phyloP scores from a whole-genome alignment of 108 stramenopile genomes.

The Skeletonema menzelii region DNA sequence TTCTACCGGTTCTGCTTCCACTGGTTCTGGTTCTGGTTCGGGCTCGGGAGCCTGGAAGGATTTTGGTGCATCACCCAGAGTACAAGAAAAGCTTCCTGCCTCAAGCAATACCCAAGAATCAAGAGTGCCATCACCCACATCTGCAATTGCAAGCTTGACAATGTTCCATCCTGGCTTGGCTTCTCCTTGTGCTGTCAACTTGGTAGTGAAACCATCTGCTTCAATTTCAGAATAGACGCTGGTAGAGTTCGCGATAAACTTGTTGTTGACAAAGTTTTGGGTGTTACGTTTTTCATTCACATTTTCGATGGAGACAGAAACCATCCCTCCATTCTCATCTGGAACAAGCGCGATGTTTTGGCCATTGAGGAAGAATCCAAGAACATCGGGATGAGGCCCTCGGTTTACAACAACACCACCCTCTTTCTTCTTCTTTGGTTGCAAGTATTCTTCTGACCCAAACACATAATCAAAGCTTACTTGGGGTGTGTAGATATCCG shows the following conservation, averaged over 20 bases:
- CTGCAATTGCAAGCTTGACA: conserved; percentile 6
- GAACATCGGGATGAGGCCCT: neutral
- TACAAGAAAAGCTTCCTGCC: conserved; percentile 5
- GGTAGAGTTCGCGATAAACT: neutral
- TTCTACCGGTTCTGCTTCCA: too few relatives aligned
- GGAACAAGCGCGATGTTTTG: conserved; percentile 3
- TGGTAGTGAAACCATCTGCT: conserved; percentile 2
- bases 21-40: too few relatives aligned
- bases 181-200: neutral
- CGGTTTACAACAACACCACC: neutral
- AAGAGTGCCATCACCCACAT: neutral
- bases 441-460: conserved; percentile 41
- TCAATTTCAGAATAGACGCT: neutral
- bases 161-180: conserved; percentile 9
- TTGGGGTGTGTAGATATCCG: conserved; percentile 23
- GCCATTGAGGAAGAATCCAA: conserved; percentile 7
- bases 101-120: conserved; percentile 12
- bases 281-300: neutral
- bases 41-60: neutral
- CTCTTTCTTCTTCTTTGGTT: neutral
- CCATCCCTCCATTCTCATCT: neutral
- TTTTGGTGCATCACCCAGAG: neutral
- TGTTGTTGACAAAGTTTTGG: neutral
- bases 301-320: neutral
- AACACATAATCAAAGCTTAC: conserved; percentile 45